A percentile compares a stretch with the other conserved stretches of the same genome.
phyloP scores from a whole-genome alignment of 192 early-diverging fungal genomes.

The Backusella psychrophila region DNA sequence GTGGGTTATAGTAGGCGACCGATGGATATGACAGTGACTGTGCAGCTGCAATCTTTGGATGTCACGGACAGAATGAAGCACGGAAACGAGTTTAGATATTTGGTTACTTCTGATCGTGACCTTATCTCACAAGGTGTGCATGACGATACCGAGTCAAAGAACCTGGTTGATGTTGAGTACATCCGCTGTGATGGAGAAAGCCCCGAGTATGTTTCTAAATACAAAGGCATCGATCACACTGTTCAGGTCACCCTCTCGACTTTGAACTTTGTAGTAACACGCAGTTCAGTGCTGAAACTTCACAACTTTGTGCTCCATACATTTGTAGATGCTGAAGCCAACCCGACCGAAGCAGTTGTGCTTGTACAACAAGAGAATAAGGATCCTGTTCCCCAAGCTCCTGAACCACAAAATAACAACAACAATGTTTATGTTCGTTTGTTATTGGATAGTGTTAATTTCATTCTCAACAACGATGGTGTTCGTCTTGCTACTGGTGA shows the following conservation, averaged over 20 bases:
- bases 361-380: conserved; percentile 4
- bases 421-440: conserved; percentile 76
- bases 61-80: conserved; percentile 68
- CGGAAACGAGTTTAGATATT: conserved; percentile 53
- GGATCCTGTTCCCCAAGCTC: background rate
- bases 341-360: background rate
- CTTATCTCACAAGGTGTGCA: conserved; percentile 1
- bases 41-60: conserved; percentile 75
- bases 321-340: conserved; percentile 43
- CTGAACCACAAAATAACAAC: background rate
- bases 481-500: conserved; percentile 68
- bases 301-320: conserved; percentile 84
- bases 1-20: conserved; percentile 71
- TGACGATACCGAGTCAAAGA: conserved; percentile 43
- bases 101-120: conserved; percentile 50
- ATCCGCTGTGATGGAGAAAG: conserved; percentile 64
- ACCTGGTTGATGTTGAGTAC: conserved; percentile 74
- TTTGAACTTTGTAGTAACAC: conserved; percentile 80
- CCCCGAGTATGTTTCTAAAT: conserved; percentile 70
- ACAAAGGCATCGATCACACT: conserved; percentile 78
- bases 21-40: conserved; percentile 69
- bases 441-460: conserved; percentile 73
- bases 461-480: conserved; percentile 82
- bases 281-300: conserved; percentile 78
- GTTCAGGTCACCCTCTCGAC: conserved; percentile 78